Percentiles rank a stretch among this genome's conserved stretches.
Conservation (phyloP, 768 basidiomycete species). For the Artomyces pyxidatus region DNA sequence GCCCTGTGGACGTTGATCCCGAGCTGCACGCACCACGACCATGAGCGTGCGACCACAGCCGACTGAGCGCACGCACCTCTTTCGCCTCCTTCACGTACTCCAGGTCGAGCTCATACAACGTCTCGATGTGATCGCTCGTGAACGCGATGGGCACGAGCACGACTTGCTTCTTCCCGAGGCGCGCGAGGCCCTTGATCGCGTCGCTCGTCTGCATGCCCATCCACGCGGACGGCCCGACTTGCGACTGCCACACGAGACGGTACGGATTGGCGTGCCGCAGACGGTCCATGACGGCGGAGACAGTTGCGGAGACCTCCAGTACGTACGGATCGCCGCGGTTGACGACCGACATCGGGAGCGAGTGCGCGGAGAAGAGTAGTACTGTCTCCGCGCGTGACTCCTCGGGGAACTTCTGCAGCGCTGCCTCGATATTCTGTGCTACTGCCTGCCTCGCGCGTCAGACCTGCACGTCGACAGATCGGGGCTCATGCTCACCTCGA, state of each 20-base stretch:
- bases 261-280: constrained; percentile 77
- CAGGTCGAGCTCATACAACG: constrained; percentile 90
- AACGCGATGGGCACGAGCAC: constrained; percentile 95
- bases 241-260: constrained; percentile 95
- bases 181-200: constrained; percentile 80
- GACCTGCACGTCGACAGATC: too few species aligned
- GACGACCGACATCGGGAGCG: constrained; percentile 94
- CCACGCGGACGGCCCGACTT: constrained; percentile 97
- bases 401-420: constrained; percentile 70
- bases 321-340: constrained; percentile 98
- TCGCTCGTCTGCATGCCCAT: constrained; percentile 95
- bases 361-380: constrained; percentile 94
- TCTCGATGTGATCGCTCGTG: constrained; percentile 99
- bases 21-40: constrained; percentile 46
- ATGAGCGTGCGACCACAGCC: too few species aligned
- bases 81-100: constrained; percentile 89
- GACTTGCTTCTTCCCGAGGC: constrained; percentile 65
- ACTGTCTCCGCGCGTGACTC: constrained; percentile 68
- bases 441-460: constrained; percentile 60
- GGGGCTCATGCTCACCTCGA: constrained; percentile 59
- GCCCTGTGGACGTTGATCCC: constrained; percentile 87
- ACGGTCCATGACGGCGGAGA: constrained; percentile 87
- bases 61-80: constrained; percentile 49
- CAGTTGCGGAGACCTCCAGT: constrained; percentile 89
- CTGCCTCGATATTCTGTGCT: constrained; percentile 77